A percentile compares a stretch with the other conserved stretches of the same genome.
These are phyloP conservation scores for Aureobasidium sp. DNA, from an alignment of 2,329 filamentous ascomycete species.

Conservation along the genomic window DNA sequence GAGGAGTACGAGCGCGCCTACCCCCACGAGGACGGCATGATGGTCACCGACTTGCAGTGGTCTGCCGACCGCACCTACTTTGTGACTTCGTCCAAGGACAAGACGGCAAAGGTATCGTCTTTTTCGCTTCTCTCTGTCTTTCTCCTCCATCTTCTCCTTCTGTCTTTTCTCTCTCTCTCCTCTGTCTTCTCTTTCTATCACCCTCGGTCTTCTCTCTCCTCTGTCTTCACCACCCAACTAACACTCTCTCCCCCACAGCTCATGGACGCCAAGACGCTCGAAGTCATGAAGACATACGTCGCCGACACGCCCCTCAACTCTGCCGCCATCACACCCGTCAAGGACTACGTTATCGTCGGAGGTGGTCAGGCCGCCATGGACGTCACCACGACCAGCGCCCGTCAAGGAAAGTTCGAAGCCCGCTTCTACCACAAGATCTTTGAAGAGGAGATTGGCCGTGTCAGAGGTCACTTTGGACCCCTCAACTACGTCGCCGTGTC, in stretches of 20 bases:
- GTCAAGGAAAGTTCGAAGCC: conserved; percentile 98
- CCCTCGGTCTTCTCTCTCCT: conserved; percentile 19
- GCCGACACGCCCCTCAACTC: conserved; percentile 95
- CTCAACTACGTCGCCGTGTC: conserved; percentile 93
- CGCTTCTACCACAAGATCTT: conserved; percentile 99
- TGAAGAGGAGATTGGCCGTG: conserved; percentile 95
- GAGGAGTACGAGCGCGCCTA: conserved; percentile 72
- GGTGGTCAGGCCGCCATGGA: conserved; percentile 99
- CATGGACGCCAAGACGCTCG: conserved; percentile 74
- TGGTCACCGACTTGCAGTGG: conserved; percentile 93
- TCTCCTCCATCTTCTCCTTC: too few relatives aligned
- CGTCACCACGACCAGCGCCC: conserved; percentile 84
- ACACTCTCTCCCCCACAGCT: conserved; percentile 42
- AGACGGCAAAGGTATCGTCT: conserved; percentile 68
- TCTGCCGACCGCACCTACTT: conserved; percentile 90
- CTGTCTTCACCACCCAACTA: background rate
- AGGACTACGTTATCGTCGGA: conserved; percentile 95
- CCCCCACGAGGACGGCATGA: conserved; percentile 73
- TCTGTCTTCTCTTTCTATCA: too few relatives aligned
- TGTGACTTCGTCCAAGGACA: conserved; percentile 97
- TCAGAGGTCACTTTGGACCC: conserved; percentile 92
- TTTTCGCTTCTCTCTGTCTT: too few relatives aligned
- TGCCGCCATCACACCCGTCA: conserved; percentile 86
- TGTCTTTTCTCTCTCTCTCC: too few relatives aligned
- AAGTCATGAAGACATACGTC: conserved; percentile 84